A percentile compares a stretch with the other conserved stretches of the same genome.
phyloP scores from a whole-genome alignment of 2,329 filamentous ascomycete species.

The Calonectria multiphialidica region DNA sequence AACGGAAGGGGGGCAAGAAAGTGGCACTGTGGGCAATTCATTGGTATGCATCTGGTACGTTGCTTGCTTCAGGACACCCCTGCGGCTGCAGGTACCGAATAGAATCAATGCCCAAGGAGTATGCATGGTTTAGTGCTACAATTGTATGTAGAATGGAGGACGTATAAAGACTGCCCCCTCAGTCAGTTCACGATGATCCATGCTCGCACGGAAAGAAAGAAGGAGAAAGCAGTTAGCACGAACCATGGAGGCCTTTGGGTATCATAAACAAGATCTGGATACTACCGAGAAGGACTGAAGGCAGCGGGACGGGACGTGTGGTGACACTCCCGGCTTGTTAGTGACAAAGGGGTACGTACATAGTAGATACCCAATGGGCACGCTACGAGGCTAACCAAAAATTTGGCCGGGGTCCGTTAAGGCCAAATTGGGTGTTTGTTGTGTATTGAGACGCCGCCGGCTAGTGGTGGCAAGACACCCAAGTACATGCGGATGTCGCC shows the following conservation, averaged over 20 bases:
- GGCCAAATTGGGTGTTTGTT: background rate
- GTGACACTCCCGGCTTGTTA: slow-evolving; percentile 1
- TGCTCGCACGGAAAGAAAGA: background rate
- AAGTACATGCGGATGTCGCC: background rate
- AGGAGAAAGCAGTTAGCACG: background rate
- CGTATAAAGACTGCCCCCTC: background rate
- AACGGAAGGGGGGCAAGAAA: background rate
- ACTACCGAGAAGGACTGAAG: background rate
- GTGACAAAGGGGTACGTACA: background rate
- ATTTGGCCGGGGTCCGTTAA: background rate
- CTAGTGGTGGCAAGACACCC: background rate
- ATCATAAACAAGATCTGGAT: background rate
- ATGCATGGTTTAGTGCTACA: background rate
- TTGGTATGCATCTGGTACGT: background rate
- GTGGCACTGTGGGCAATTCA: background rate
- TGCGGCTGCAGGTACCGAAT: slow-evolving; percentile 24
- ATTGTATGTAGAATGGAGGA: background rate
- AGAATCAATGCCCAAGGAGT: slow-evolving; percentile 3
- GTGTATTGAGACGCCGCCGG: background rate
- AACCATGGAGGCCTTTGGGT: background rate
- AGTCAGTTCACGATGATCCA: background rate
- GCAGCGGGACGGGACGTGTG: slow-evolving; percentile 21
- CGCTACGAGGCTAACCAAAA: background rate
- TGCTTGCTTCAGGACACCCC: background rate
- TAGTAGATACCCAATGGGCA: background rate